Evolutionary conservation across 805 yeast genomes (phyloP).

Genomic region (Nakazawaea ambrosiae): DNA sequence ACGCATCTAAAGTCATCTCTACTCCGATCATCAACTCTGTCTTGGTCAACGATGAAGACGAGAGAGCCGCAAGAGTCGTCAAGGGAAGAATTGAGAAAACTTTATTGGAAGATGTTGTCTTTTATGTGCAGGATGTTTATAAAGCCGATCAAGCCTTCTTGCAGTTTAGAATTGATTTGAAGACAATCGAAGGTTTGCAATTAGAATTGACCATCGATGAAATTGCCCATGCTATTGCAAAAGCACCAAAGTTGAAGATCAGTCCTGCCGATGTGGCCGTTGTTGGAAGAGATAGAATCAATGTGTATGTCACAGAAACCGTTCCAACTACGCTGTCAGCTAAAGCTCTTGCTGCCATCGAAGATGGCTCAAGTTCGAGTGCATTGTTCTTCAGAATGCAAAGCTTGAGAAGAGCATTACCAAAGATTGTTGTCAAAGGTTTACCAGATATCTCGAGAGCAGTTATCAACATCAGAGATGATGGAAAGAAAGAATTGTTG

Average conservation of each 20-base stretch:
- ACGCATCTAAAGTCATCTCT: constrained; percentile 90
- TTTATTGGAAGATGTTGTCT: constrained; percentile 75
- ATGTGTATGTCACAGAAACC: constrained; percentile 50
- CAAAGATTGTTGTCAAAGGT: constrained; percentile 89
- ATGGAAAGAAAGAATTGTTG: constrained; percentile 79
- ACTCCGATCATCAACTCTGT: constrained; percentile 96
- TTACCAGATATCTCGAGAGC: constrained; percentile 89
- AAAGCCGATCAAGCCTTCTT: constrained; percentile 70
- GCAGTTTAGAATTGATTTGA: constrained; percentile 73
- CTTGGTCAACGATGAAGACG: constrained; percentile 87
- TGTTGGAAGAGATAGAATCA: constrained; percentile 57
- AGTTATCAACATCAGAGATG: constrained; percentile 87
- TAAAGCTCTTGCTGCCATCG: constrained; percentile 12
- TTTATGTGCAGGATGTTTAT: constrained; percentile 90
- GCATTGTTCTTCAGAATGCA: constrained; percentile 85
- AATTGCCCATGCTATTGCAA: constrained; percentile 72
- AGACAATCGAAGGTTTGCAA: constrained; percentile 83
- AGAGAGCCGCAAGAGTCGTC: constrained; percentile 96
- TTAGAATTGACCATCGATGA: constrained; percentile 83
- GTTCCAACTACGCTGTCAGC: background rate
- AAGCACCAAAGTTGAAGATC: constrained; percentile 87
- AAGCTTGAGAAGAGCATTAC: constrained; percentile 76
- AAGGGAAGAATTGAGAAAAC: constrained; percentile 97
- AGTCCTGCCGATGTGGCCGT: constrained; percentile 63
- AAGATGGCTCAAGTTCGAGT: constrained; percentile 28